These are phyloP conservation scores for Pichia insulana DNA, from an alignment of 805 yeast species.

Conservation along the genomic window DNA sequence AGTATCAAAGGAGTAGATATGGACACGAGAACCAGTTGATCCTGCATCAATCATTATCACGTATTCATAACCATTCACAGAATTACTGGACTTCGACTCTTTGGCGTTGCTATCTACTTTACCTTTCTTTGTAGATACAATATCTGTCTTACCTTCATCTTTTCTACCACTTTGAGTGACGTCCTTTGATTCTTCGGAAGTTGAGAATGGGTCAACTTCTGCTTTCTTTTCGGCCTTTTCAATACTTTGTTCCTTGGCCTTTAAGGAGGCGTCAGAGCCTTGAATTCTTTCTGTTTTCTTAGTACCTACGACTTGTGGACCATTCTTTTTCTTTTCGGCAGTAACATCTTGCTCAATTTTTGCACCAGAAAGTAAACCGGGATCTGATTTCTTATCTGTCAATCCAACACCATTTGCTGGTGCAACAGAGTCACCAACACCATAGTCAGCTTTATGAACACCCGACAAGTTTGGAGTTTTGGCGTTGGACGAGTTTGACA, in stretches of 20 bases:
- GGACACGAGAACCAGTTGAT: slow-evolving; percentile 93
- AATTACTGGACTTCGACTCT: not conserved
- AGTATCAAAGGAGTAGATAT: slow-evolving; percentile 83
- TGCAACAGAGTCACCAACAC: slow-evolving; percentile 4
- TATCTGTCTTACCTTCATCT: not conserved
- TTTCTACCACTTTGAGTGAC: not conserved
- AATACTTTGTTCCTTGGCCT: slow-evolving; percentile 9
- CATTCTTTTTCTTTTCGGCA: slow-evolving; percentile 6
- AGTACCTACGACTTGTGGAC: slow-evolving; percentile 2
- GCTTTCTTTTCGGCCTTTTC: slow-evolving; percentile 3
- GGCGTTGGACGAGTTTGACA: not conserved
- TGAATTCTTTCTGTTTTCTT: slow-evolving; percentile 8
- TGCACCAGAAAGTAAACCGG: slow-evolving; percentile 11
- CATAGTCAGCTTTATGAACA: slow-evolving; percentile 8
- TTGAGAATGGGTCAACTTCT: not conserved
- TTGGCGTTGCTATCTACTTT: not conserved
- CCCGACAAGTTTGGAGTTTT: not conserved
- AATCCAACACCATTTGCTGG: slow-evolving; percentile 7
- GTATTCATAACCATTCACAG: slow-evolving; percentile 38
- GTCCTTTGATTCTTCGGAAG: not conserved
- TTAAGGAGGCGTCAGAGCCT: slow-evolving; percentile 14
- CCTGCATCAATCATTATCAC: slow-evolving; percentile 98
- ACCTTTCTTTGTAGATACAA: not conserved
- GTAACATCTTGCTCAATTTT: slow-evolving; percentile 11
- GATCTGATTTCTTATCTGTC: not conserved